Evolutionary conservation across 2,329 filamentous ascomycete genomes (phyloP).

Genomic region (Pseudocercospora cruenta): DNA sequence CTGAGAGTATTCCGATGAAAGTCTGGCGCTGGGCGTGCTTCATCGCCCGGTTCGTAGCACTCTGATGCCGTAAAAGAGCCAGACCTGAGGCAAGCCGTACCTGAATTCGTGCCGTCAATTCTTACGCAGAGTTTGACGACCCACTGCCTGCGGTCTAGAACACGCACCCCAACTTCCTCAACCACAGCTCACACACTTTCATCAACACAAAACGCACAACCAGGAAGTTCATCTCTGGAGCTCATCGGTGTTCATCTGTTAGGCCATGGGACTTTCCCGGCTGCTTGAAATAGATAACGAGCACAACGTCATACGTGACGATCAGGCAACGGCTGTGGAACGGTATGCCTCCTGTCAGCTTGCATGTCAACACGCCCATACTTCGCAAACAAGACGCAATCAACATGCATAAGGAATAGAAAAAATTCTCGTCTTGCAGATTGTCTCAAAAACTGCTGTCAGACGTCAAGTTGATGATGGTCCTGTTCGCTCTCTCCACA

Average conservation of each 20-base stretch:
- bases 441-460: background rate
- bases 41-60: background rate
- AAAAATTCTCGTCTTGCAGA: background rate
- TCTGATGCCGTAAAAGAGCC: background rate
- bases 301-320: conserved; percentile 1
- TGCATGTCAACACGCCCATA: background rate
- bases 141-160: background rate
- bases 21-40: background rate
- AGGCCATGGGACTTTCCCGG: background rate
- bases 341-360: conserved; percentile 2
- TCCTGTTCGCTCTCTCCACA: background rate
- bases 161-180: background rate
- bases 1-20: background rate
- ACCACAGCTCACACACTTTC: background rate
- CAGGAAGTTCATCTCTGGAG: background rate
- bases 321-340: conserved; percentile 4
- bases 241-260: background rate
- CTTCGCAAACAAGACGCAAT: background rate
- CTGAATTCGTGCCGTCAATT: background rate
- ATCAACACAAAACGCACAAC: background rate
- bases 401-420: background rate
- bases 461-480: background rate
- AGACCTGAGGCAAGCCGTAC: background rate
- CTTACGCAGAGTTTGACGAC: background rate
- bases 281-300: background rate